Conservation (phyloP, 441 rosid species). For the Viola pubescens region DNA sequence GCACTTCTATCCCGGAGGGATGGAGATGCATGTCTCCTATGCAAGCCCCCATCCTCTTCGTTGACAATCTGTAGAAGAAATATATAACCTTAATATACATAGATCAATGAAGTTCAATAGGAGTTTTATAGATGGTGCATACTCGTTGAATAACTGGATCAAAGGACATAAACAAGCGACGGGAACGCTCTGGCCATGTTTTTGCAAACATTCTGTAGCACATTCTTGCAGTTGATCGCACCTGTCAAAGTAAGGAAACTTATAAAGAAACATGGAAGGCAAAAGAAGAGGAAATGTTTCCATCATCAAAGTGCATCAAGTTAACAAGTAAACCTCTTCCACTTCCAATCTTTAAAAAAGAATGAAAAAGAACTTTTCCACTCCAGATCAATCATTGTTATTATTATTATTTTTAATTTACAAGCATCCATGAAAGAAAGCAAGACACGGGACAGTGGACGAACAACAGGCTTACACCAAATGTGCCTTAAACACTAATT, state of each 20-base stretch:
- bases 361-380: too few relatives aligned
- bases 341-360: too few relatives aligned
- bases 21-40: constrained; percentile 95
- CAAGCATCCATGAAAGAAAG: too few relatives aligned
- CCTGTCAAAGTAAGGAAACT: constrained; percentile 40
- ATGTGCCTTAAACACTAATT: too few relatives aligned
- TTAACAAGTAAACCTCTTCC: too few relatives aligned
- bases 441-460: too few relatives aligned
- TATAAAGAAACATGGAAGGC: too few relatives aligned
- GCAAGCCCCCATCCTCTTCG: constrained; percentile 96
- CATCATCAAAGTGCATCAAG: too few relatives aligned
- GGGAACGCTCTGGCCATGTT: constrained; percentile 98
- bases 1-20: constrained; percentile 84
- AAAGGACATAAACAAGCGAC: constrained; percentile 79
- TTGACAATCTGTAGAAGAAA: constrained; percentile 53
- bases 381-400: too few relatives aligned
- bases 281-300: too few relatives aligned
- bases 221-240: constrained; percentile 93
- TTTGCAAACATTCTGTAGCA: constrained; percentile 97
- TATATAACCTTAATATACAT: background rate
- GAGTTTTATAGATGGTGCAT: constrained; percentile 10
- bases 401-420: too few relatives aligned
- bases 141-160: constrained; percentile 98
- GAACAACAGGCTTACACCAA: too few relatives aligned
- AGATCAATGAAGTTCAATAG: background rate